Evolutionary conservation across 2,329 filamentous ascomycete genomes (phyloP).

Genomic region (Dothiorella sarmentorum): DNA sequence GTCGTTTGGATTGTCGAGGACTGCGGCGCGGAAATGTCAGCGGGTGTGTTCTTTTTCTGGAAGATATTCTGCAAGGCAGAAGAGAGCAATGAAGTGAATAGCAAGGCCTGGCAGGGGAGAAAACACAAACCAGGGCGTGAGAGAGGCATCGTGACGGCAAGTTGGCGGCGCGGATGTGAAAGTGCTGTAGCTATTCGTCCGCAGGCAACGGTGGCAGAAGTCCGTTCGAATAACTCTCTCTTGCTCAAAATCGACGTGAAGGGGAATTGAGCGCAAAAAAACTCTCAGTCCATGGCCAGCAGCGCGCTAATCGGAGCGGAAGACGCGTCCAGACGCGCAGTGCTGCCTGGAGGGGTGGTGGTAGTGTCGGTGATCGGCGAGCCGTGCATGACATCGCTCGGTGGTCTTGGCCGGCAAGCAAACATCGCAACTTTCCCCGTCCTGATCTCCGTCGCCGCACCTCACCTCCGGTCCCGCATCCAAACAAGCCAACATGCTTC

Average conservation of each 20-base stretch:
- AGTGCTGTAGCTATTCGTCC: not conserved
- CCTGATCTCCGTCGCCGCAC: not conserved
- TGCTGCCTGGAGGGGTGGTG: conserved; percentile 3
- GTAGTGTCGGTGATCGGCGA: conserved; percentile 4
- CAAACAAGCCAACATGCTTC: conserved; percentile 3
- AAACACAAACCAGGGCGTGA: not conserved
- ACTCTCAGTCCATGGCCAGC: not conserved
- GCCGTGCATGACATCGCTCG: conserved; percentile 3
- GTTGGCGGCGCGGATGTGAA: not conserved
- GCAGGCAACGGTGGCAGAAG: not conserved
- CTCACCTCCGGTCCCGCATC: not conserved
- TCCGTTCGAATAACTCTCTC: not conserved
- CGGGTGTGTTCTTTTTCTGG: not conserved
- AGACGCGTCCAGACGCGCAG: conserved; percentile 6
- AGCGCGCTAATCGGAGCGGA: not conserved
- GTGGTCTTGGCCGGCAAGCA: conserved; percentile 3
- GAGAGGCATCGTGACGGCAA: conserved; percentile 26
- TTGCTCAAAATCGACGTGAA: not conserved
- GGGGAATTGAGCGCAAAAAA: not conserved
- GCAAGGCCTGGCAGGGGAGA: not conserved
- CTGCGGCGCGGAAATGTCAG: conserved; percentile 14
- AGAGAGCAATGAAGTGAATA: no score
- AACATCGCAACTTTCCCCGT: conserved; percentile 6
- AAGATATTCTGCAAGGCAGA: not conserved
- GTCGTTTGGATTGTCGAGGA: conserved; percentile 32